Percentiles rank a stretch among this genome's conserved stretches.
phyloP scores from a whole-genome alignment of 768 basidiomycete species.

The Pisolithus orientalis region DNA sequence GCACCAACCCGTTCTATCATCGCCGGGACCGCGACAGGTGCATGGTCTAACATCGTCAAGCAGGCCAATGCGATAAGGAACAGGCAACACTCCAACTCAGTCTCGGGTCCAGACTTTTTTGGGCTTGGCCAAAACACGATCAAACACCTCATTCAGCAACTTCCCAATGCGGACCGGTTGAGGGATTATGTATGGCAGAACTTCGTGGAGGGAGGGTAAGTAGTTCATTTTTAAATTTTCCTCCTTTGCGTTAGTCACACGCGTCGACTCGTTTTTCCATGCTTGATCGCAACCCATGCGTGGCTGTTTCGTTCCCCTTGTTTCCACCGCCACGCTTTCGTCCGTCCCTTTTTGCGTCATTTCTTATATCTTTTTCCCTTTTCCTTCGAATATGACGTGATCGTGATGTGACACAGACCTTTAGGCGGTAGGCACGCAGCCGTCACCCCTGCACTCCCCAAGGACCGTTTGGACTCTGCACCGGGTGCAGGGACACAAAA shows the following conservation, averaged over 20 bases:
- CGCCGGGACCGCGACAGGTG: constrained; percentile 84
- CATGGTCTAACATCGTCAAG: constrained; percentile 80
- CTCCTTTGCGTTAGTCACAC: background rate
- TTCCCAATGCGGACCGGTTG: constrained; percentile 64
- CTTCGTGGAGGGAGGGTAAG: constrained; percentile 82
- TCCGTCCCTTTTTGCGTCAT: too few relatives aligned
- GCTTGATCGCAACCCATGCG: background rate
- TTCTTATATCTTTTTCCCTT: constrained; percentile 13
- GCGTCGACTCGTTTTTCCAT: background rate
- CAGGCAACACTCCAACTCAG: constrained; percentile 78
- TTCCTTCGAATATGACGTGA: constrained; percentile 26
- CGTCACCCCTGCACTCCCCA: constrained; percentile 74
- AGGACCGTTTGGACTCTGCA: constrained; percentile 53
- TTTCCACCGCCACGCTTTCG: constrained; percentile 12
- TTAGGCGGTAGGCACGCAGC: constrained; percentile 79
- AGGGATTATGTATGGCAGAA: constrained; percentile 84
- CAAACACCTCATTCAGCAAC: constrained; percentile 85
- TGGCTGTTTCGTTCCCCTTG: constrained; percentile 7
- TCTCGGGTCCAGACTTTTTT: constrained; percentile 86
- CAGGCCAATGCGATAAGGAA: constrained; percentile 77
- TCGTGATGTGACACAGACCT: constrained; percentile 42
- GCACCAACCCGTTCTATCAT: constrained; percentile 65
- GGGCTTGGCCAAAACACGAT: constrained; percentile 84
- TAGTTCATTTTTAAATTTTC: constrained; percentile 17
- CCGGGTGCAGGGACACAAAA: constrained; percentile 5